These are phyloP conservation scores for Clarireedia homoeocarpa DNA, from an alignment of 2,329 filamentous ascomycete genomes.

Conservation along the genomic window DNA sequence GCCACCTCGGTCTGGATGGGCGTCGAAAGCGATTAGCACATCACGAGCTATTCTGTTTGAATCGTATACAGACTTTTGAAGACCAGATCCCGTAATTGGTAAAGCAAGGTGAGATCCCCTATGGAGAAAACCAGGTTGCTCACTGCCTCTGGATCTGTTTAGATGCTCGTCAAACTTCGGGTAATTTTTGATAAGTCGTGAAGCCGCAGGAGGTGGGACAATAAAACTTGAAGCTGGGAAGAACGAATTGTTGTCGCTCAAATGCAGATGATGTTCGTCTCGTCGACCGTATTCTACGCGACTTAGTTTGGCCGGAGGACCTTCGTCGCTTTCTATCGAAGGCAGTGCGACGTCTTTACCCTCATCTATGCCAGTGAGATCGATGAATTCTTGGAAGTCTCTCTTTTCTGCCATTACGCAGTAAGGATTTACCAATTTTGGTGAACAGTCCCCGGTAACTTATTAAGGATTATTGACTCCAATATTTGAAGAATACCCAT, in stretches of 20 bases:
- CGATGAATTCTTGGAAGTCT: background rate
- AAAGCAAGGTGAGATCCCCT: background rate
- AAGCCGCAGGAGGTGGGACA: background rate
- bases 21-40: background rate
- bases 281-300: background rate
- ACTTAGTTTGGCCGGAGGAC: background rate
- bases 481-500: too few species aligned
- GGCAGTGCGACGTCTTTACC: background rate
- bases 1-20: background rate
- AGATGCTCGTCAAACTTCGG: background rate
- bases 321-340: background rate
- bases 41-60: background rate
- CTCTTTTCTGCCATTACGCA: background rate
- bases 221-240: background rate
- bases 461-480: too few species aligned
- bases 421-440: background rate
- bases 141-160: background rate
- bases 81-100: background rate
- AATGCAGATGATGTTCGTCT: background rate
- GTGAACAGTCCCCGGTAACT: too few species aligned
- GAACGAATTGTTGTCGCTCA: background rate
- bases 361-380: background rate
- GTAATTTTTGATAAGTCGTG: background rate
- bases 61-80: background rate
- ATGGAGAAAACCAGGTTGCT: background rate